These are phyloP conservation scores for Candida berthetii DNA, from an alignment of 805 yeast species.

Conservation along the genomic window DNA sequence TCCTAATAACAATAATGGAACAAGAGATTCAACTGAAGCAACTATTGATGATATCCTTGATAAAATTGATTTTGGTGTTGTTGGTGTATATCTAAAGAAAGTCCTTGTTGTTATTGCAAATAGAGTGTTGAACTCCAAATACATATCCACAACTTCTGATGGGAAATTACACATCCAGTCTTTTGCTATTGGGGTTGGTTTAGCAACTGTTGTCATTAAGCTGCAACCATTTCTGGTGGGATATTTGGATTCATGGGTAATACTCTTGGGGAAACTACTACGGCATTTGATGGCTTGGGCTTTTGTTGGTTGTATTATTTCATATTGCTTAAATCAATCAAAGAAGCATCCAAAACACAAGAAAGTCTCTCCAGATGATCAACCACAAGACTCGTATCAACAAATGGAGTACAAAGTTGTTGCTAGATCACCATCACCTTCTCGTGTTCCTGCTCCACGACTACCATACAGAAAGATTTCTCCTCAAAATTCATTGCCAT, in stretches of 20 bases:
- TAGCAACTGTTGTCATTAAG: conserved; percentile 10
- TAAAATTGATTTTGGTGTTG: conserved; percentile 6
- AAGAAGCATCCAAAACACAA: neutral
- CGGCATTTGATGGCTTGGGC: conserved; percentile 13
- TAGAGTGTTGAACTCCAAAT: conserved; percentile 11
- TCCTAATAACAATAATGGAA: too few species aligned
- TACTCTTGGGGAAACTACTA: conserved; percentile 11
- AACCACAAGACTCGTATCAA: conserved; percentile 5
- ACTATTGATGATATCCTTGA: conserved; percentile 8
- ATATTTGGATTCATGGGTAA: conserved; percentile 18
- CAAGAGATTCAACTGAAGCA: neutral
- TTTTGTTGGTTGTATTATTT: conserved; percentile 10
- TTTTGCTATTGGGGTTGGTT: conserved; percentile 15
- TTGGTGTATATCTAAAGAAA: conserved; percentile 1
- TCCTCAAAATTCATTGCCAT: neutral
- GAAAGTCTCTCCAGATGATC: neutral
- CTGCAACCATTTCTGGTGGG: conserved; percentile 17
- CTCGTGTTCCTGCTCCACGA: too few species aligned
- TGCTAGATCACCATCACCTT: conserved; percentile 5
- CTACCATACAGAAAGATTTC: too few species aligned
- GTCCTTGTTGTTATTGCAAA: neutral
- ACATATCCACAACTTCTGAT: conserved; percentile 13
- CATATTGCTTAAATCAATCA: conserved; percentile 10
- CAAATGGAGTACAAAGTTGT: conserved; percentile 15
- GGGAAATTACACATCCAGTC: conserved; percentile 21